Evolutionary conservation across 2,329 filamentous ascomycete genomes (phyloP).

Genomic region (Clarireedia homoeocarpa): DNA sequence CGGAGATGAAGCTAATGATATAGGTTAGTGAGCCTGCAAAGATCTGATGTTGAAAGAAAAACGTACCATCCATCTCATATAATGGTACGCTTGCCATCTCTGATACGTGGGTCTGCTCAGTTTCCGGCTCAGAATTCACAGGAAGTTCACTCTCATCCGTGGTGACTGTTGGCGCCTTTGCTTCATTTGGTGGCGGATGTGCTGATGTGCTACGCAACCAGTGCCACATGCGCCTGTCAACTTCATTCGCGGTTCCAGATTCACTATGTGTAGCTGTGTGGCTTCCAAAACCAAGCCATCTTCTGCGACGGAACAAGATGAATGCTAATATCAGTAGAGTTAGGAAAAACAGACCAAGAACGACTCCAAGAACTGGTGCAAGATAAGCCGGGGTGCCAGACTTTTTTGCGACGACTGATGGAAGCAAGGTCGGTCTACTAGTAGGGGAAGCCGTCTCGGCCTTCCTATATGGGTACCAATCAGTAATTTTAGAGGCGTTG

Average conservation of each 20-base stretch:
- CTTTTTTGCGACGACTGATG: constrained; percentile 6
- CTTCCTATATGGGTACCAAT: constrained; percentile 51
- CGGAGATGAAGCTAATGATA: constrained; percentile 20
- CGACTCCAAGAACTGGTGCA: constrained; percentile 53
- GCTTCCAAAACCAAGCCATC: constrained; percentile 16
- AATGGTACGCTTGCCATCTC: constrained; percentile 25
- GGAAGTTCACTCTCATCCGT: constrained; percentile 20
- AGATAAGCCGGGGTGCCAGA: constrained; percentile 45
- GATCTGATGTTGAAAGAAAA: constrained; percentile 5
- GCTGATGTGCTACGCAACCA: constrained; percentile 21
- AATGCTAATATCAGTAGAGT: constrained; percentile 43
- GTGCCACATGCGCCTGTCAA: constrained; percentile 16
- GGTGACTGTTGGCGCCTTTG: constrained; percentile 26
- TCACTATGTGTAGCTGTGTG: constrained; percentile 18
- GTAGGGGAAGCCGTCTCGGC: constrained; percentile 13
- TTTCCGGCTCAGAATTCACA: constrained; percentile 11
- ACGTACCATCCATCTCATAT: constrained; percentile 30
- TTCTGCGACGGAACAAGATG: constrained; percentile 43
- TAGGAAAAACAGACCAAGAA: constrained; percentile 50
- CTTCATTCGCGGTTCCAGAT: constrained; percentile 20
- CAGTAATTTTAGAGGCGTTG: constrained; percentile 45
- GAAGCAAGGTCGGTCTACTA: constrained; percentile 10
- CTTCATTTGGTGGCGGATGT: constrained; percentile 9
- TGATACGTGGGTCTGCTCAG: constrained; percentile 13
- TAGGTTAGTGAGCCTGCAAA: neutral